Percentiles rank a stretch among this genome's conserved stretches.
Conservation (phyloP, 2,329 filamentous ascomycete genomes). For the Fusarium tuaranense region DNA sequence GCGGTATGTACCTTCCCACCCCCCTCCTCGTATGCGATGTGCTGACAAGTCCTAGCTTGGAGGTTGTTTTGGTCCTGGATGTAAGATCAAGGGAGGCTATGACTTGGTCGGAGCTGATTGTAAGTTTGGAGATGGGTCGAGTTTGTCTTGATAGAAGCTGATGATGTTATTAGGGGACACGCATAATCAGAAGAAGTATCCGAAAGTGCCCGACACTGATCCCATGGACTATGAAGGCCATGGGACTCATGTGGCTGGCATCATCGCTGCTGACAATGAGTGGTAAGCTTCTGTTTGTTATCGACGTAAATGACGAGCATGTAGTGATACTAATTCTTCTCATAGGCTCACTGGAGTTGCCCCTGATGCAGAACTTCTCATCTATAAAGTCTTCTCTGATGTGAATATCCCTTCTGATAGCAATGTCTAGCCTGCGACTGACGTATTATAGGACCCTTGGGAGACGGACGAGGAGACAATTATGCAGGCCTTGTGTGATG, state of each 20-base stretch:
- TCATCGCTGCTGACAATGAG: constrained; percentile 59
- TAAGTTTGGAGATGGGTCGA: constrained; percentile 23
- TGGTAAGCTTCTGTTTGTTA: constrained; percentile 34
- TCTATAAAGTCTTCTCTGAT: constrained; percentile 58
- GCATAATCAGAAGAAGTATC: constrained; percentile 44
- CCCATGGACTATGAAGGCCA: constrained; percentile 52
- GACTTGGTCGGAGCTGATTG: constrained; percentile 52
- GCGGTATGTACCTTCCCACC: constrained; percentile 41
- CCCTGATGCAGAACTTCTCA: constrained; percentile 57
- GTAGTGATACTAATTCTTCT: background rate
- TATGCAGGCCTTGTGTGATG: constrained; percentile 53
- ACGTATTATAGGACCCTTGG: constrained; percentile 38
- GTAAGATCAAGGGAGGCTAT: constrained; percentile 53
- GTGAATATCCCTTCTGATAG: constrained; percentile 19
- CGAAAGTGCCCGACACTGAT: constrained; percentile 50
- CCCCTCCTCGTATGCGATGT: background rate
- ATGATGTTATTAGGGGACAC: constrained; percentile 44
- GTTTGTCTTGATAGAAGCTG: background rate
- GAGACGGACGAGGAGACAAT: constrained; percentile 50
- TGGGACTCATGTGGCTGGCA: constrained; percentile 59
- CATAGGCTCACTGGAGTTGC: constrained; percentile 58
- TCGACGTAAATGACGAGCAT: background rate
- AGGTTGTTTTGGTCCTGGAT: constrained; percentile 54
- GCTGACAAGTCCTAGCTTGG: constrained; percentile 47
- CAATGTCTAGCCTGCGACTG: background rate